Conservation (phyloP, 371 early-diverging fungal species). For the Encephalitozoon intestinalis region DNA sequence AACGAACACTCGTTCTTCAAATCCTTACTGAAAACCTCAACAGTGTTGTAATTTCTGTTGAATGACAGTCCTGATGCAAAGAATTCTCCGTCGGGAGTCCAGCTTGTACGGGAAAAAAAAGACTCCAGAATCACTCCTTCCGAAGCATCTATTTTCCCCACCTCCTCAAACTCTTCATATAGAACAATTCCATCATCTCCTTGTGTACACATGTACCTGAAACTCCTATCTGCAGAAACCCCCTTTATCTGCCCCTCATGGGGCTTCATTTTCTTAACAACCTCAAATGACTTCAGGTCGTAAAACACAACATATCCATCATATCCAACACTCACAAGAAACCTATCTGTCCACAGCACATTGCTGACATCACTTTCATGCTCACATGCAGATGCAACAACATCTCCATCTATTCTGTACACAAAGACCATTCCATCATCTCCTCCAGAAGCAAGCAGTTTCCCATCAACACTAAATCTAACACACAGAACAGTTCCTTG, state of each 20-base stretch:
- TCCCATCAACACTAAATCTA: slow-evolving; percentile 46
- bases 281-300: neutral
- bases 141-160: slow-evolving; percentile 28
- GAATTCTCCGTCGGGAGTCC: slow-evolving; percentile 53
- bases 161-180: slow-evolving; percentile 31
- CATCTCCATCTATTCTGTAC: slow-evolving; percentile 34
- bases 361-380: slow-evolving; percentile 51
- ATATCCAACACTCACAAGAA: slow-evolving; percentile 50
- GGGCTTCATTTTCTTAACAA: slow-evolving; percentile 24
- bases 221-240: slow-evolving; percentile 26
- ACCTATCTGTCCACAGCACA: slow-evolving; percentile 39
- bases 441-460: slow-evolving; percentile 45
- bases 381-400: slow-evolving; percentile 10
- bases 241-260: slow-evolving; percentile 54
- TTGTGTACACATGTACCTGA: slow-evolving; percentile 44
- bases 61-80: slow-evolving; percentile 56
- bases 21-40: slow-evolving; percentile 44
- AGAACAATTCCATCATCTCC: slow-evolving; percentile 50
- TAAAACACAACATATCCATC: slow-evolving; percentile 56
- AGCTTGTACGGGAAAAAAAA: slow-evolving; percentile 55
- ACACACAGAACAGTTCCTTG: slow-evolving; percentile 53
- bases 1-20: slow-evolving; percentile 47
- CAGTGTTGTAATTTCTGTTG: slow-evolving; percentile 46
- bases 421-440: slow-evolving; percentile 57
- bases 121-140: slow-evolving; percentile 53